Evolutionary conservation across 2,329 filamentous ascomycete genomes (phyloP), one percentile per base, ranked within the genome.

Genomic region (Ophiostoma populinum): DNA sequence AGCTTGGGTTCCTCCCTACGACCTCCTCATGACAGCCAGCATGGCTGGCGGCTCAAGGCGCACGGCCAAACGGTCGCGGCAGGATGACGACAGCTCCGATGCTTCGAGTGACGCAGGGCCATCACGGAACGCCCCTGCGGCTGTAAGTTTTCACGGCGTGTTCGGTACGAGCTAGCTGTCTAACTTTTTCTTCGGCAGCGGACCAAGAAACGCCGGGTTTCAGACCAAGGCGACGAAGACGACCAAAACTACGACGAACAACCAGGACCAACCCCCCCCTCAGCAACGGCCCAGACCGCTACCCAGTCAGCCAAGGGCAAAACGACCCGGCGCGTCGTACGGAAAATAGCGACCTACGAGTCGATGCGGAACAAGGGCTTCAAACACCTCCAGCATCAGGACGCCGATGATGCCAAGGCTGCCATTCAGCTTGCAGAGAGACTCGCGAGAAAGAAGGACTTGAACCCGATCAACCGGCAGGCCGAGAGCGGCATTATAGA

Each of bases 401-500:
- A 70, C 10, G 53, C 59, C 43, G 73, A 77, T 45, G 75, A 80
- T 47, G 54, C 68, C 35, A 62, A 64, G 33, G 75, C 75, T 17
- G 80, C 74, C 8, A 74, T 80, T 49, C 65, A 67, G 19, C 59
- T 81, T 17, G 25, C 25, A 6, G 12, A 16, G 6, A 28, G 1
- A 52, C 36, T 54, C 68, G 70, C 10, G 66, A 80, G 8, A 32
- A n/a, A n/a, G n/a, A n/a, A n/a, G n/a, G n/a, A n/a, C n/a, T n/a
- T n/a, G n/a, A 25, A n/a, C 24, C 8, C 8, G 8, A n/a, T 8
- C 16, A 94, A 93, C 46, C 64, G 72, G 25, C 70, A 79, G 2
- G 77, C 82, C 0, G 79, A 92, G 25, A 77, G 80, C 46, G 86
- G 83, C 2, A 87, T 95, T 36, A 78, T 95, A 31, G 79, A 93